Conservation (phyloP, 768 basidiomycete species). For the Naganishia onofrii region DNA sequence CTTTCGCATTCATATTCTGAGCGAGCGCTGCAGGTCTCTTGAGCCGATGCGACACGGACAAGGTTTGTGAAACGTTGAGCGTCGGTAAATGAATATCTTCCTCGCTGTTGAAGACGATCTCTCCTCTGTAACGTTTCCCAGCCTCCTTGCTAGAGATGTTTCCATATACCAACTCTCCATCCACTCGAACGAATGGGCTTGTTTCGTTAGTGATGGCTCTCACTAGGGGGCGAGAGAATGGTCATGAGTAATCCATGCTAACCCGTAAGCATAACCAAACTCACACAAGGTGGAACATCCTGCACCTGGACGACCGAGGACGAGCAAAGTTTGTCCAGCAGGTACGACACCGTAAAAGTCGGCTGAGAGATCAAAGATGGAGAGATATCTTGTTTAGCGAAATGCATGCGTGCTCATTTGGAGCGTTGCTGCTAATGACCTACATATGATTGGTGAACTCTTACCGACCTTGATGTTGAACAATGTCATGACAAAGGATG, state of each 20-base stretch:
- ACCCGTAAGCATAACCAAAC: not conserved
- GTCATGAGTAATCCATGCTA: not conserved
- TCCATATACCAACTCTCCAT: conserved; percentile 25
- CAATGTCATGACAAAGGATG: conserved; percentile 8
- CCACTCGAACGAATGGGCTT: conserved; percentile 22
- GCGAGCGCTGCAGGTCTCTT: conserved; percentile 13
- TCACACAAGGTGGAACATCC: conserved; percentile 59
- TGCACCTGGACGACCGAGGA: conserved; percentile 74
- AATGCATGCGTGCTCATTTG: not conserved
- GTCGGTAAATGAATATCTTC: conserved; percentile 31
- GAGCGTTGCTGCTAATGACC: conserved; percentile 3
- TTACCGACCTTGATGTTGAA: conserved; percentile 13
- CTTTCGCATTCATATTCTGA: not conserved
- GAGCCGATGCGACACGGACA: conserved; percentile 9
- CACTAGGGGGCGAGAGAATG: conserved; percentile 8
- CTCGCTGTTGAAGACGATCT: conserved; percentile 34
- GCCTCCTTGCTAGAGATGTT: conserved; percentile 24
- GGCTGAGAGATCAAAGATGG: not conserved
- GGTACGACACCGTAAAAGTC: conserved; percentile 61
- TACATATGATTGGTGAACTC: not conserved
- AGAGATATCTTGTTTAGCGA: not conserved
- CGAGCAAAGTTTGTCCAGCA: conserved; percentile 67
- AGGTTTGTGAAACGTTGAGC: conserved; percentile 27
- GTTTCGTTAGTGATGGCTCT: conserved; percentile 28
- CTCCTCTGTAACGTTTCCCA: conserved; percentile 13